Evolutionary conservation across 345 rosid genomes (phyloP), one percentile per base, ranked within the genome.

Genomic region (Bruguiera sexangula): DNA sequence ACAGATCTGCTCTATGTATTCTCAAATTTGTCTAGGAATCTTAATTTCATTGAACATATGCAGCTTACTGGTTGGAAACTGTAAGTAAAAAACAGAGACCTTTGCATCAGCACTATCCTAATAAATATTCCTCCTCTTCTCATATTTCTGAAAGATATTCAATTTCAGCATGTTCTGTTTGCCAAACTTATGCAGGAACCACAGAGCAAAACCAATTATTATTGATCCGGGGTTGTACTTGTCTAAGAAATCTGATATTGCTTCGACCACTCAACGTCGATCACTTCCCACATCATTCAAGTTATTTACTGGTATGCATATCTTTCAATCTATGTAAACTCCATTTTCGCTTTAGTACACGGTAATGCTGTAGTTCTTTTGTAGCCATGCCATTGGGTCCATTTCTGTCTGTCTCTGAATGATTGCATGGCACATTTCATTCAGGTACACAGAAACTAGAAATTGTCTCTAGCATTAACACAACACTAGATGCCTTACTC

Each of bases 201-300:
- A 84, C 61, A 89, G 99, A 68, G 93, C 86, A 22, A 95, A 86
- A 74, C 85, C 97, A 19, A 92, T 95, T 76, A 87, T 95, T 61
- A 78, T 95, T 79, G 99, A 95, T 78, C 99, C 99, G 6, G 99
- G 97, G 21, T 79, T 95, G 36, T 92, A 95, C 89, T 75, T 92
- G 58, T 95, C 96, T 3, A 92, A 87, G 82, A 95, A 95, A 83
- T 86, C 92, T 10, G 91, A 92, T 34, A 73, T 95, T 76, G 89
- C 96, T 75, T 83, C 84, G 87, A 95, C 97, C 66, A 86, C 89
- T 55, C 99, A 95, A 71, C 96, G 92, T 15, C 80, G 99, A 62
- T 88, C 99, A 37, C 69, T 95, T 76, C 97, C 99, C 58, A 80
- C 97, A 2, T 80, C 96, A 66, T 95, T 92, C 79, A 90, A 88